Percentiles rank a stretch among this genome's conserved stretches.
Evolutionary conservation across 441 rosid species (phyloP).

Genomic region (Syzygium syzygioides): DNA sequence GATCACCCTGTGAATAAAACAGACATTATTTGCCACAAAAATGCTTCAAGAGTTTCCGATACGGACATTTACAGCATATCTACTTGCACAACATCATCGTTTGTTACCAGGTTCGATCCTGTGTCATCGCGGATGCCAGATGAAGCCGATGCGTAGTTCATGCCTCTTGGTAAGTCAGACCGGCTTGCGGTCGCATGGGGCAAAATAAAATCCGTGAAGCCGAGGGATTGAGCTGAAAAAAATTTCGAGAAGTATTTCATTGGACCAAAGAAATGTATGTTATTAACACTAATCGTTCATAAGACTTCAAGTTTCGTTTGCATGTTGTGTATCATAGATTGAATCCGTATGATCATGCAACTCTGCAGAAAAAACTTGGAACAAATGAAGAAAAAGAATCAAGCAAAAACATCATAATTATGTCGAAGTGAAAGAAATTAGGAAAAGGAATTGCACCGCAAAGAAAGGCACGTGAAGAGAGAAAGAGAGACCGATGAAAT

Average conservation of each 20-base stretch:
- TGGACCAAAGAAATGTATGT: neutral
- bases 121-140: neutral
- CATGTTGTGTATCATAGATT: neutral
- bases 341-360: neutral
- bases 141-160: neutral
- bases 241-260: neutral
- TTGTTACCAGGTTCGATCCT: neutral
- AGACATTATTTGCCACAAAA: neutral
- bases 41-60: neutral
- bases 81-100: neutral
- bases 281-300: neutral
- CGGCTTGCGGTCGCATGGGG: neutral
- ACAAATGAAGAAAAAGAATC: neutral
- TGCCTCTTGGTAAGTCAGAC: neutral
- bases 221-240: neutral
- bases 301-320: neutral
- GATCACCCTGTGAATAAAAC: slow-evolving; percentile 26
- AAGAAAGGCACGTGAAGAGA: neutral
- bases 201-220: neutral
- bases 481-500: neutral
- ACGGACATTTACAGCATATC: neutral
- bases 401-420: neutral
- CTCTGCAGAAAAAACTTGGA: neutral
- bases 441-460: neutral
- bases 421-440: too few species aligned